Evolutionary conservation across 495 filamentous ascomycete species (phyloP), one percentile per base, ranked within the genome.

Genomic region (Hypoxylon rickii): DNA sequence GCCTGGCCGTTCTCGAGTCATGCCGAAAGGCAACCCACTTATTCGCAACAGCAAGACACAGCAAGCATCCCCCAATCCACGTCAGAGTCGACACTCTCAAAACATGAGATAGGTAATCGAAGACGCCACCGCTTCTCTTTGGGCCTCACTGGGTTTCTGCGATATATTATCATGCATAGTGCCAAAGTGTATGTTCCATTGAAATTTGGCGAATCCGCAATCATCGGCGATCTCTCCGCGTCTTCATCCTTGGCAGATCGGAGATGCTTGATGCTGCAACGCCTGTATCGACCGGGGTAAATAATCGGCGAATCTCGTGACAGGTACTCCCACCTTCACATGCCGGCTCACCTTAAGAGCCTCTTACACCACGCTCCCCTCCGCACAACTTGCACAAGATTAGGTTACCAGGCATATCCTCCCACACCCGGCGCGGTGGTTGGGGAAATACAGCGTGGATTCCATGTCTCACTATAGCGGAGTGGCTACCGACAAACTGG

Each of bases 281-380:
- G 52, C 51, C 37, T 5, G n/a, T 36, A 53, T 34, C 44, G 34
- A 21, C 53, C 49, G 52, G 59, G 53, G 52, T 57, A 54, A 44
- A 54, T 54, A 32, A 42, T 45, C 53, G 44, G 44, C 59, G 48
- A 58, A 57, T 57, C 59, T 49, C 22, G 46, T 55, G 41, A 51
- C 58, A 37, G 34, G 46, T 45, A 51, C 33, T 38, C 53, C 44
- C 52, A 53, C 59, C 41, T 49, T 21, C 45, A n/a, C 48, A 21
- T 52, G 48, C 41, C 39, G 17, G 53, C 26, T 63, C 59, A 63
- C 59, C 59, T 63, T 58, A 54, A 63, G 59, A 63, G 59, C 59
- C 59, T 63, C 59, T 48, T 63, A 32, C 33, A 44, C 53, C 18
- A 40, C 48, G 16, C 46, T 49, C 39, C 24, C 24, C 24, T 10